Evolutionary conservation across 1,139 yeast genomes (phyloP), one percentile per base, ranked within the genome.

Genomic region (Tardiomyces depauwii): DNA sequence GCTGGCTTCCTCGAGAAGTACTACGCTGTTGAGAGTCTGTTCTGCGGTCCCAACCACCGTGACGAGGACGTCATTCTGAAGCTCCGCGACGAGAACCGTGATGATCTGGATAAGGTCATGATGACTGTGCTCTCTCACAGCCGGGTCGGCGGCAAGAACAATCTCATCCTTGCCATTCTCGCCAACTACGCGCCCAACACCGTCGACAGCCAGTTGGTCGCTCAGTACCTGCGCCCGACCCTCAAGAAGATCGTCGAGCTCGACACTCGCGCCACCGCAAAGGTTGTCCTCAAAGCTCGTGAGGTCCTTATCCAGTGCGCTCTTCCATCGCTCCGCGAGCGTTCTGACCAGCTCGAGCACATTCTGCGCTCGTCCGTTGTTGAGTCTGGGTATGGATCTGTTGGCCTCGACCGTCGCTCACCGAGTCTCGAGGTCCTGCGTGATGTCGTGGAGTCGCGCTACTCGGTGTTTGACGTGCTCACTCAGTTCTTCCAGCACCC

Each of bases 311-410:
- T 91, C 58, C 96, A 89, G 72, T 89, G 96, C 64, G 87, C 97
- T 40, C 74, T 91, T 67, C 98, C 99, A 42, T 88, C 97, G 5
- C 82, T 88, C 54, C 82, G 85, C 66, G 98, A 91, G 70, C 82
- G 98, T 70, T 83, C 95, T 23, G 96, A 89, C 63, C 98, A 93
- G 71, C 77, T 91, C 62, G 97, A 91, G 68, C 97, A 89, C 65
- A 91, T 91, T 58, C 77, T 91, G 66, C 80, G 89, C 65, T 80
- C 95, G 16, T 81, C 96, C 41, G 97, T 91, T 44, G 86, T 89
- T 57, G 88, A 85, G 59, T 78, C 94, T 36, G 75, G 82, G 25
- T 91, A 89, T 60, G 97, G 97, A 57, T 94, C 87, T 59, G 77
- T 82, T 45, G 74, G 75, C 7, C 63, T 65, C 46, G 47, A 47